Percentiles rank a stretch among this genome's conserved stretches.
These are phyloP conservation scores for Mycogone perniciosa DNA, from an alignment of 2,329 filamentous ascomycete genomes.

Conservation along the genomic window DNA sequence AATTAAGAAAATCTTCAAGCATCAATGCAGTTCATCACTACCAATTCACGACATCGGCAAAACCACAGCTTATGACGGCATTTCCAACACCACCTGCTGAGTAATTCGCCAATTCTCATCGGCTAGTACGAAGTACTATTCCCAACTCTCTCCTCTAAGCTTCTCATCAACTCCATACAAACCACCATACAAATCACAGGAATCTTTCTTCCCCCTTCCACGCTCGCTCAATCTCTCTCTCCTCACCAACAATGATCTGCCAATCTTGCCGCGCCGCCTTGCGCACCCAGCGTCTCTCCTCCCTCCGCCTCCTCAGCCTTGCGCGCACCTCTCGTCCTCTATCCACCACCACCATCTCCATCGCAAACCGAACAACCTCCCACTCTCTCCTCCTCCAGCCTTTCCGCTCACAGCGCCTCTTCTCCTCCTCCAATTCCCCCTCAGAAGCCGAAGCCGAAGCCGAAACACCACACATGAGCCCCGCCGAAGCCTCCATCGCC, in stretches of 20 bases:
- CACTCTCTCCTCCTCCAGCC: background rate
- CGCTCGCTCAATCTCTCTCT: background rate
- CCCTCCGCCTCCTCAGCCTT: background rate
- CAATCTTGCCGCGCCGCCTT: slow-evolving; percentile 14
- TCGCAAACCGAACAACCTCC: background rate
- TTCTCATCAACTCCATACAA: background rate
- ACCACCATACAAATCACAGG: background rate
- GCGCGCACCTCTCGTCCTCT: background rate
- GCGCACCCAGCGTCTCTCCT: slow-evolving; percentile 3
- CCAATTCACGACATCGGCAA: background rate
- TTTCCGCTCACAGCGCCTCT: slow-evolving; percentile 2
- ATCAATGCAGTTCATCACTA: no score
- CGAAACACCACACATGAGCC: slow-evolving; percentile 28
- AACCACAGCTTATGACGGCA: slow-evolving; percentile 6
- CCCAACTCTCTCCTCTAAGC: no score
- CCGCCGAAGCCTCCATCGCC: slow-evolving; percentile 54
- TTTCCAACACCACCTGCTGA: slow-evolving; percentile 4
- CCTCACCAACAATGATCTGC: slow-evolving; percentile 13
- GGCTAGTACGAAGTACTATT: no score
- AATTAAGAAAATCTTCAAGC: no score
- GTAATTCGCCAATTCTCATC: slow-evolving; percentile 1
- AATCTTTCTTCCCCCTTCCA: background rate
- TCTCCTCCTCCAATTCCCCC: slow-evolving; percentile 2
- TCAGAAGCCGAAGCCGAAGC: slow-evolving; percentile 3
- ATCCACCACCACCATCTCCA: background rate